Evolutionary conservation across 139 green algal species (phyloP).

Genomic region (Ettlia oleoabundans): DNA sequence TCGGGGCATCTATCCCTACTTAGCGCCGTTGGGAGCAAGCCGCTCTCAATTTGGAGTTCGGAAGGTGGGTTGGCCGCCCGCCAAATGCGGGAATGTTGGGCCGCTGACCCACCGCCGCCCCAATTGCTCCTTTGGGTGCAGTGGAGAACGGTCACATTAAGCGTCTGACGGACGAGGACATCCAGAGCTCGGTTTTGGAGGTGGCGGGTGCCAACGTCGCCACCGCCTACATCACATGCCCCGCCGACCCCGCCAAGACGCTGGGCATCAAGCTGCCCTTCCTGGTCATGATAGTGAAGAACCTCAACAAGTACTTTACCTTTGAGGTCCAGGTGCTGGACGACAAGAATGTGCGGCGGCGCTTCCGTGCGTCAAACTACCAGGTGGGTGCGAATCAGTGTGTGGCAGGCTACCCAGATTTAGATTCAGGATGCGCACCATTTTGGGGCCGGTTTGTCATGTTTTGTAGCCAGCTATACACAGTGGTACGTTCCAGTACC

Average conservation of each 20-base stretch:
- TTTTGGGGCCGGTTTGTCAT: too few species aligned
- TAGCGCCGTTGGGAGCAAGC: slow-evolving; percentile 96
- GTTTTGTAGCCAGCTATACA: too few species aligned
- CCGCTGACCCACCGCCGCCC: neutral
- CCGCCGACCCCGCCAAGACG: slow-evolving; percentile 86
- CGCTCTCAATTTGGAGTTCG: slow-evolving; percentile 95
- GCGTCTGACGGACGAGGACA: slow-evolving; percentile 95
- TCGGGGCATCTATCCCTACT: slow-evolving; percentile 93
- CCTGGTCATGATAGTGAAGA: slow-evolving; percentile 98
- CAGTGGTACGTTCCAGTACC: too few species aligned
- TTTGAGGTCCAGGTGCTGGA: slow-evolving; percentile 98
- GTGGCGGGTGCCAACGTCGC: slow-evolving; percentile 91
- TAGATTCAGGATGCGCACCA: too few species aligned
- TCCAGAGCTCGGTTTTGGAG: slow-evolving; percentile 95
- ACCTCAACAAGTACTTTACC: slow-evolving; percentile 96
- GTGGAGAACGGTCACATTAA: slow-evolving; percentile 96
- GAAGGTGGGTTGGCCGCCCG: slow-evolving; percentile 62
- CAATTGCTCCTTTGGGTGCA: slow-evolving; percentile 46
- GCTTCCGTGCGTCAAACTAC: slow-evolving; percentile 98
- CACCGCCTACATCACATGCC: slow-evolving; percentile 94
- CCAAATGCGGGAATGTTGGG: neutral
- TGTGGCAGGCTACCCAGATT: neutral
- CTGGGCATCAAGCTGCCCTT: slow-evolving; percentile 99
- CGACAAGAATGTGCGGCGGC: slow-evolving; percentile 96
- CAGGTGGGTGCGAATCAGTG: slow-evolving; percentile 67